These are phyloP conservation scores for Wickerhamomyces hampshirensis DNA, from an alignment of 805 yeast species.

Conservation along the genomic window DNA sequence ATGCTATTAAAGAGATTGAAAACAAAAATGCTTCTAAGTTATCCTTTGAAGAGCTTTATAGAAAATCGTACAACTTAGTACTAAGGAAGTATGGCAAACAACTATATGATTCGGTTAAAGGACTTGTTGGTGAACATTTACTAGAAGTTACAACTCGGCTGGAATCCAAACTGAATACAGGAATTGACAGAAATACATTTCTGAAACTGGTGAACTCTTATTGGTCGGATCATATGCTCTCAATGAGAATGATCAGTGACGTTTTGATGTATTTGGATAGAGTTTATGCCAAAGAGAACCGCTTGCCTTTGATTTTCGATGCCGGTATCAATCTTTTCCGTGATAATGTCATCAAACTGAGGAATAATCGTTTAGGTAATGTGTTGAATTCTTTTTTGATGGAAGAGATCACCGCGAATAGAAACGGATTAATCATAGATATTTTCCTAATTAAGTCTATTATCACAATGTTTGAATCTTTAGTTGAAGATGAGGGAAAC, in stretches of 20 bases:
- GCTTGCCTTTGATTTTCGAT: constrained; percentile 62
- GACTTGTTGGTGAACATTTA: constrained; percentile 44
- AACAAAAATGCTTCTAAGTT: constrained; percentile 65
- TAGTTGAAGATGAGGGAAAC: constrained; percentile 40
- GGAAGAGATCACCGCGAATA: constrained; percentile 49
- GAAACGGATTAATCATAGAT: constrained; percentile 55
- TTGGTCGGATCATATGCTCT: constrained; percentile 70
- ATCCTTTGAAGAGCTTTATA: constrained; percentile 78
- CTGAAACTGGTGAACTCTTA: constrained; percentile 30
- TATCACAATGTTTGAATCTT: constrained; percentile 66
- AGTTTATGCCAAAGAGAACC: constrained; percentile 71
- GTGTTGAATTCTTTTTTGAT: constrained; percentile 45
- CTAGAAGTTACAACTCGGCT: constrained; percentile 21
- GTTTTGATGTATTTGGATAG: constrained; percentile 83
- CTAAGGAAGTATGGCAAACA: constrained; percentile 61
- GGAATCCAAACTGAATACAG: constrained; percentile 10
- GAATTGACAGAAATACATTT: constrained; percentile 23
- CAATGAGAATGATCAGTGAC: constrained; percentile 78
- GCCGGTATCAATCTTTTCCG: constrained; percentile 67
- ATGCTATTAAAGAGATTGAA: constrained; percentile 70
- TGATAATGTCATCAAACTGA: constrained; percentile 48
- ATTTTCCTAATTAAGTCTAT: constrained; percentile 55
- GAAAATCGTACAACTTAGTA: constrained; percentile 74
- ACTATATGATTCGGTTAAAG: constrained; percentile 57
- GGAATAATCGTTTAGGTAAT: constrained; percentile 46